These are phyloP conservation scores for Acanthamoeba healyi DNA, from an alignment of 208 protist genomes.

Conservation along the genomic window DNA sequence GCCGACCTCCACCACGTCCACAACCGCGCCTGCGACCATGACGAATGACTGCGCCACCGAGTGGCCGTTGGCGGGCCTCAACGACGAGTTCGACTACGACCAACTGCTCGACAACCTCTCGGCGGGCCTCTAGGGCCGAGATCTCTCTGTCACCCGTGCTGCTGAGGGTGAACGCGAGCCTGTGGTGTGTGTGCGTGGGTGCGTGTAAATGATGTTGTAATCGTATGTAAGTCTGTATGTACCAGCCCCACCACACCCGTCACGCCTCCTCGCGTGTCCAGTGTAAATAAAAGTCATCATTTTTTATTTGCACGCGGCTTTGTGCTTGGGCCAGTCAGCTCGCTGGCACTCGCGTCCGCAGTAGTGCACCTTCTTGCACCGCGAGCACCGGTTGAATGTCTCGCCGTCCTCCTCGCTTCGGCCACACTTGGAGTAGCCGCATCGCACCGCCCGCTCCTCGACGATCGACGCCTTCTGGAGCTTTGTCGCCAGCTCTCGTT, in stretches of 20 bases:
- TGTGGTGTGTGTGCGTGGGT: neutral
- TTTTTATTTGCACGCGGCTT: neutral
- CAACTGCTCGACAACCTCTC: neutral
- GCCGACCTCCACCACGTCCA: neutral
- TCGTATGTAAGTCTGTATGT: neutral
- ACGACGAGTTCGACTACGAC: neutral
- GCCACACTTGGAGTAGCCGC: neutral
- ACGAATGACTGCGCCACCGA: neutral
- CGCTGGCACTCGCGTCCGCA: conserved; percentile 18
- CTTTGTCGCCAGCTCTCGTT: neutral
- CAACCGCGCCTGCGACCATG: neutral
- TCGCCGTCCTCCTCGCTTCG: neutral
- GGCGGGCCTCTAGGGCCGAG: neutral
- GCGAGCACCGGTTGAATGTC: conserved; percentile 10
- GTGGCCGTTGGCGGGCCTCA: neutral
- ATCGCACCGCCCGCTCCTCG: neutral
- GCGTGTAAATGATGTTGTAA: neutral
- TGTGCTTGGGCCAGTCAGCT: conserved; percentile 33
- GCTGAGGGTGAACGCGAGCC: neutral
- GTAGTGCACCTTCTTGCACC: conserved; percentile 23
- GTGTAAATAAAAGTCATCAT: neutral
- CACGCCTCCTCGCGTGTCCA: too few relatives aligned
- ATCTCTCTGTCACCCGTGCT: too few relatives aligned
- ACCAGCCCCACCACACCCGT: neutral
- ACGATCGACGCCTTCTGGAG: neutral